Evolutionary conservation across 768 basidiomycete genomes (phyloP).

Genomic region (Suillus weaverae): DNA sequence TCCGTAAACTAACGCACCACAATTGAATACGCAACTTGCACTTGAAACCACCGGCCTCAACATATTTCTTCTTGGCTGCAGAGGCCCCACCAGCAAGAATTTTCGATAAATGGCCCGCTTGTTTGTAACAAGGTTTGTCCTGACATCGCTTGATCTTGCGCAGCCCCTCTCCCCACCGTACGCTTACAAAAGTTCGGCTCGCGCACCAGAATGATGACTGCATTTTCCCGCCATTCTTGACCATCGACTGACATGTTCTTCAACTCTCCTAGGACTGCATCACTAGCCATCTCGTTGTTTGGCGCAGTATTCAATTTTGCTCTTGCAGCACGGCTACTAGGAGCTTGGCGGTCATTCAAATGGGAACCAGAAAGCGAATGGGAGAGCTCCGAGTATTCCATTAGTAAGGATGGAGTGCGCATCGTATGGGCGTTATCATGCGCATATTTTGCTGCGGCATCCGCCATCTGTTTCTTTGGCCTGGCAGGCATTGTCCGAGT

Average conservation of each 20-base stretch:
- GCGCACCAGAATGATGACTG: not conserved
- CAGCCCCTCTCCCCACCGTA: conserved; percentile 8
- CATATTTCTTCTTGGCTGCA: not conserved
- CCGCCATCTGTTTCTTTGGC: conserved; percentile 63
- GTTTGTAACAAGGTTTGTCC: conserved; percentile 16
- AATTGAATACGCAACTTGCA: not conserved
- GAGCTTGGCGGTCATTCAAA: conserved; percentile 43
- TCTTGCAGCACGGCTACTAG: conserved; percentile 42
- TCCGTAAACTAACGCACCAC: not conserved
- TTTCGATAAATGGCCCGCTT: conserved; percentile 6
- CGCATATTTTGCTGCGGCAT: conserved; percentile 65
- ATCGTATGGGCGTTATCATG: conserved; percentile 63
- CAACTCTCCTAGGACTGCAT: conserved; percentile 32
- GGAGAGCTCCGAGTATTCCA: conserved; percentile 42
- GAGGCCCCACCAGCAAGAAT: not conserved
- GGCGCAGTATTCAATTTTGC: conserved; percentile 42
- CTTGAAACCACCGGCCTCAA: not conserved
- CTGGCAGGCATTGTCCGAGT: conserved; percentile 72
- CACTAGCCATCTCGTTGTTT: conserved; percentile 37
- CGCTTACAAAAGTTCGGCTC: conserved; percentile 13
- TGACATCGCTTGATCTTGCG: not conserved
- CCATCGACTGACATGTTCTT: conserved; percentile 7
- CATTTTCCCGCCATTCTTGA: conserved; percentile 9
- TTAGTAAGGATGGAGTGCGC: conserved; percentile 42
- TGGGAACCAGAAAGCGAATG: conserved; percentile 53